Base-by-base conservation (phyloP, 73 alveolate genomes). In the Paramecium primaurelia region DNA sequence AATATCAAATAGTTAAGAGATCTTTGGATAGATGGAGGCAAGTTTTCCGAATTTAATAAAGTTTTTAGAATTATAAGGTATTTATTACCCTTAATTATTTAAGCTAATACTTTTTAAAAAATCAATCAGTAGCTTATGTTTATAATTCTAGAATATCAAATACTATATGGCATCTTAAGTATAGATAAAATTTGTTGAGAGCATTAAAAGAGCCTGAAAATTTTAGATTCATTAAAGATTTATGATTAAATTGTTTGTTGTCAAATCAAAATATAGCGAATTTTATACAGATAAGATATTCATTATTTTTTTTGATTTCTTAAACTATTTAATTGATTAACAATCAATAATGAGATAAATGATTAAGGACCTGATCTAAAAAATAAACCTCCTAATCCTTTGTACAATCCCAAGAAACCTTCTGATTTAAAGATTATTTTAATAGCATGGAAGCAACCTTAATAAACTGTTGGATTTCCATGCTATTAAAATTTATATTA, bases 331-430 rank as follows among this genome's bases (percentile, higher is more conserved):
- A 45, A 80, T 47, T 47, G 18, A 80, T 80, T 47, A 9, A 80
- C 75, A 20, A 80, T 45, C 16, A 80, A 32, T 42, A 80, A 26
- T 45, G 91, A 80, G 8, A 80, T 42, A 80, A 80, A 80, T 0
- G 91, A 80, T 80, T 80, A 22, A 7, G 91, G 91, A 4, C 91
- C 91, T 5, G 91, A 80, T 45, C 91, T 80, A 34, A 34, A 80
- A 44, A 45, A 80, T 18, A 80, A 47, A 11, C 91, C 77, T 14
- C 91, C 77, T 26, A 80, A 30, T 80, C 91, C 91, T 80, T 80
- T 80, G 34, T 80, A 44, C n/a, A 80, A 26, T 44, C 91, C 77
- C 20, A 80, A 80, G 14, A 80, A 25, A 3, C 91, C 91, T 45
- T 80, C 91, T 20, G 71, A 26, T 8, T 40, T 4, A 36, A 42